Conservation (phyloP, 805 yeast genomes). For the Ogataea trehalophila region DNA sequence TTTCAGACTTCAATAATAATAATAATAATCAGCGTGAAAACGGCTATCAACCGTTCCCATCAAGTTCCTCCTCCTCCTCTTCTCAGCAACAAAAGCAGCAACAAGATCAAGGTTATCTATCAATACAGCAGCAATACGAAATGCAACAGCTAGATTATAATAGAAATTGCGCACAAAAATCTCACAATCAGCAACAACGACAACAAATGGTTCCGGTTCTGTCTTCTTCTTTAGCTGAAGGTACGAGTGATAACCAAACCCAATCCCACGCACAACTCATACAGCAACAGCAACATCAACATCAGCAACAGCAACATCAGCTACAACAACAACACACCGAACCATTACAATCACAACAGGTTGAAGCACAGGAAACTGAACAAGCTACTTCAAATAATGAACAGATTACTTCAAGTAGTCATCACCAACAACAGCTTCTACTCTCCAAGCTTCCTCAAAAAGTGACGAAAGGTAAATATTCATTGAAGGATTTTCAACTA, state of each 20-base stretch:
- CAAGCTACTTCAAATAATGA: background rate
- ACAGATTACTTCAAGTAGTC: background rate
- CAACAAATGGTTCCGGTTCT: background rate
- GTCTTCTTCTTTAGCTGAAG: background rate
- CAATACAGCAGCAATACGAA: conserved; percentile 4
- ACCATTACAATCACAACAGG: background rate
- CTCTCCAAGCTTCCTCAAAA: conserved; percentile 12
- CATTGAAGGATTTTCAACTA: conserved; percentile 51
- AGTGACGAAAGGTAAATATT: conserved; percentile 52
- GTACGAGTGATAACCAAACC: background rate
- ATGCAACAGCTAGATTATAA: conserved; percentile 3
- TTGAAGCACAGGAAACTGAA: background rate
- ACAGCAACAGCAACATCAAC: background rate
- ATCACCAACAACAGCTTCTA: background rate
- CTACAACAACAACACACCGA: background rate
- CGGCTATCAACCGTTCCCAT: background rate
- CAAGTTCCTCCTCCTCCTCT: no score
- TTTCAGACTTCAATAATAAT: no score
- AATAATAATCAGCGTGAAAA: no score
- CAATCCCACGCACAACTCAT: background rate
- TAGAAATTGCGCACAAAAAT: background rate
- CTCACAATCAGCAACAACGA: background rate
- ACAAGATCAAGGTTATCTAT: background rate
- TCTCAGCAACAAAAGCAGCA: background rate
- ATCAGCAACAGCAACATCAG: background rate